Evolutionary conservation across 1,139 yeast genomes (phyloP).

Genomic region (Meyerozyma sp.): DNA sequence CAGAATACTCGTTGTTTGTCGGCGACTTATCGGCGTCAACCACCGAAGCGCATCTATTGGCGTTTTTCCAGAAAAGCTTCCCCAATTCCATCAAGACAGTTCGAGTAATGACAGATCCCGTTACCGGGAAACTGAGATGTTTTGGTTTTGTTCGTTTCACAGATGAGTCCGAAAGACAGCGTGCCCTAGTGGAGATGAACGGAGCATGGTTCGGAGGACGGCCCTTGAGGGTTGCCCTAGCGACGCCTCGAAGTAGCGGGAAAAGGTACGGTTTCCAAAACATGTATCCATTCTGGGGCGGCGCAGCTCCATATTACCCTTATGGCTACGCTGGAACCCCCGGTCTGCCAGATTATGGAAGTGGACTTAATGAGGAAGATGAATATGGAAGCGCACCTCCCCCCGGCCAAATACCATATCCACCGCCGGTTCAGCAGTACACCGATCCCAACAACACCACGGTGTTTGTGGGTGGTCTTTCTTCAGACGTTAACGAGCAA

Average conservation of each 20-base stretch:
- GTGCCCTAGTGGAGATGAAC: constrained; percentile 67
- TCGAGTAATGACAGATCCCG: constrained; percentile 71
- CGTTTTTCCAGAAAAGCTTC: constrained; percentile 60
- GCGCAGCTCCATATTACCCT: not conserved
- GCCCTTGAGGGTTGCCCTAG: constrained; percentile 67
- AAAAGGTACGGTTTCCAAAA: not conserved
- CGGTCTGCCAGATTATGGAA: not conserved
- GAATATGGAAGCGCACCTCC: not conserved
- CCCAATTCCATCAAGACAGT: constrained; percentile 61
- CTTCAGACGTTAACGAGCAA: constrained; percentile 70
- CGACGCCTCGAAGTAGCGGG: constrained; percentile 44
- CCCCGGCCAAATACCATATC: not conserved
- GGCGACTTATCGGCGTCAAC: constrained; percentile 74
- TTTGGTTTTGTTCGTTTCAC: constrained; percentile 73
- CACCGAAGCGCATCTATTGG: constrained; percentile 63
- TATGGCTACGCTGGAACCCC: not conserved
- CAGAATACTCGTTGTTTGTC: constrained; percentile 66
- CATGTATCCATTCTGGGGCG: not conserved
- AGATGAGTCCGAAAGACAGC: constrained; percentile 56
- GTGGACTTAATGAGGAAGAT: not conserved
- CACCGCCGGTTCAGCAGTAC: constrained; percentile 20
- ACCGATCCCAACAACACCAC: constrained; percentile 84
- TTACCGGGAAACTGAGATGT: constrained; percentile 67
- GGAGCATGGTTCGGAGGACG: constrained; percentile 73
- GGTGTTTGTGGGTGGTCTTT: constrained; percentile 89